Evolutionary conservation across 202 grass and related monocot species (phyloP), one percentile per base, ranked within the genome.

Genomic region (Thinopyrum obtusiflorum): DNA sequence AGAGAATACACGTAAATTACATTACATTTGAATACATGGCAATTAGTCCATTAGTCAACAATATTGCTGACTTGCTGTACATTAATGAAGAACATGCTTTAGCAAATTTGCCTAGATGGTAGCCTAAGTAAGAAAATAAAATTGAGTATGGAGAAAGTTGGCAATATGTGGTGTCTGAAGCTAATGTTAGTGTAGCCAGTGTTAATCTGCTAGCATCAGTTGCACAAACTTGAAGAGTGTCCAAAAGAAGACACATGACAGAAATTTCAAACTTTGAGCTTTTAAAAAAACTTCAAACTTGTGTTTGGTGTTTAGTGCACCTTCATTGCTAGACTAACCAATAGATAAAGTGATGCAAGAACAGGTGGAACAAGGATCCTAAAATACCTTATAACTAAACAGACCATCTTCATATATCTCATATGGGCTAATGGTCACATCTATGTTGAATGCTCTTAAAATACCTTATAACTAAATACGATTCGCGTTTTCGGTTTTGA

Each of bases 351-450:
- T 35, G 46, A 80, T 55, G 11, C 63, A 72, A 73, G 39, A 83
- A 83, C 15, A 88, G 24, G 49, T 83, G 27, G 44, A 23, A 65
- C 32, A 73, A 79, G 77, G 81, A 67, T 71, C 55, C 61, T 14
- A 91, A 85, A 69, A 80, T 91, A 97, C 92, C 92, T 95, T 98
- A 76, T 98, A 95, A 83, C 89, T 92, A 88, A 98, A 98, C 53
- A 98, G 93, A 20, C 81, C 79, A 91, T 98, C 95, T 93, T 98
- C 91, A 26, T 98, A 98, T 83, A 93, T 98, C 80, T 98, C 93
- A 61, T 98, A 98, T 59, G 95, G 95, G 37, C 95, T 93, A 88
- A 98, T 98, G 72, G 95, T 98, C 26, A 98, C 65, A 80, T 98
- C 95, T 90, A 98, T 84, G 83, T 93, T 95, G 27, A n/a, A n/a